phyloP scores from a whole-genome alignment of 1,284 basidiomycete species.

The Trametes hirsuta region DNA sequence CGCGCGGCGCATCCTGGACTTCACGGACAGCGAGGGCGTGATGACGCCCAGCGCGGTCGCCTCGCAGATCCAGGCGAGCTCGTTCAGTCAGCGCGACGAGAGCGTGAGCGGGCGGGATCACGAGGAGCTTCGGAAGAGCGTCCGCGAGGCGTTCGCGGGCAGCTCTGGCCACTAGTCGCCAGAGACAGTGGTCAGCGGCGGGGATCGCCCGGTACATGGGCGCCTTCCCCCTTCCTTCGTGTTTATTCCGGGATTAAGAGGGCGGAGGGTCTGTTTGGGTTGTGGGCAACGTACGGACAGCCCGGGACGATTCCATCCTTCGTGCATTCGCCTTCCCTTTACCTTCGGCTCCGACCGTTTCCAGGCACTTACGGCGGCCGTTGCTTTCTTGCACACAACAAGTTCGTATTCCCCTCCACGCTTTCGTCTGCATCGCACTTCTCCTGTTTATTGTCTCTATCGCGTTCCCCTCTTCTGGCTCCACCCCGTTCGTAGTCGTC shows the following conservation, averaged over 20 bases:
- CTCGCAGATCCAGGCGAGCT: slow-evolving; percentile 67
- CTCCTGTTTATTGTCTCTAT: slow-evolving; percentile 23
- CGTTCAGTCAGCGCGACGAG: slow-evolving; percentile 46
- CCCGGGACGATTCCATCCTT: slow-evolving; percentile 16
- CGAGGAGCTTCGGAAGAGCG: slow-evolving; percentile 78
- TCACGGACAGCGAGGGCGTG: slow-evolving; percentile 70
- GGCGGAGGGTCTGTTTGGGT: slow-evolving; percentile 10
- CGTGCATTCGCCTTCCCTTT: neutral
- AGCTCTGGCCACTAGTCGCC: slow-evolving; percentile 34
- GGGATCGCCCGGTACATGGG: neutral
- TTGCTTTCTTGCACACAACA: neutral
- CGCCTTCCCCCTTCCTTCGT: neutral
- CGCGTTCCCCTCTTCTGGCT: neutral
- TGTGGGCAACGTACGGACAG: slow-evolving; percentile 20
- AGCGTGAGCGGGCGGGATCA: slow-evolving; percentile 65
- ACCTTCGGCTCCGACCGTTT: neutral
- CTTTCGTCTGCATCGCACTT: slow-evolving; percentile 22
- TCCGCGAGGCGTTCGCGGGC: slow-evolving; percentile 70
- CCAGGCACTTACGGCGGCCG: neutral
- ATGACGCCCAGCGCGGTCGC: slow-evolving; percentile 61
- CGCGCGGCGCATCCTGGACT: slow-evolving; percentile 82
- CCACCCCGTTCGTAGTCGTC: neutral
- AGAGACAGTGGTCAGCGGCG: neutral
- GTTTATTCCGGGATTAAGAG: neutral
- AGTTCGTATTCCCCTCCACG: neutral